phyloP scores from a whole-genome alignment of 1,139 yeast genomes.

The Hanseniaspora sp. region DNA sequence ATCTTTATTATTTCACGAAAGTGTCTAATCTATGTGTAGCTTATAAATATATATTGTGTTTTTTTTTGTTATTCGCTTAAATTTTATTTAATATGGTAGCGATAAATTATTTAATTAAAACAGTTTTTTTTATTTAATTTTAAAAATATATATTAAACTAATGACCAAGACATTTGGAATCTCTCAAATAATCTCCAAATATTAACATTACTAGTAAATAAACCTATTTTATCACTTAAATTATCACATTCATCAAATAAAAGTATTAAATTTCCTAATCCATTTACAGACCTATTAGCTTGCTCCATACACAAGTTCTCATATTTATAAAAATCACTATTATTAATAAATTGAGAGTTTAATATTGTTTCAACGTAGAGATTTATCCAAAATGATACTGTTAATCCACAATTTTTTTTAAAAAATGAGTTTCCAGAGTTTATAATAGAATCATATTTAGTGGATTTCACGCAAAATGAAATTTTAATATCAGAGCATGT shows the following conservation, averaged over 20 bases:
- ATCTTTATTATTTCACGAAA: too few relatives aligned
- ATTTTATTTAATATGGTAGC: too few relatives aligned
- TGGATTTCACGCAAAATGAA: conserved; percentile 21
- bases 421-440: conserved; percentile 10
- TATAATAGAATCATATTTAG: conserved; percentile 18
- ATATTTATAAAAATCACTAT: neutral
- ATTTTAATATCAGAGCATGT: conserved; percentile 22
- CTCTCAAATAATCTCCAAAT: neutral
- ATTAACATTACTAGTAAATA: neutral
- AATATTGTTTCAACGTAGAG: neutral
- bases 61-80: too few relatives aligned
- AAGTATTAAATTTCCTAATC: too few relatives aligned
- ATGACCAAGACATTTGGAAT: neutral
- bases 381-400: conserved; percentile 4
- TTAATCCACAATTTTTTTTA: neutral
- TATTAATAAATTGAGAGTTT: too few relatives aligned
- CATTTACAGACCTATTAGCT: neutral
- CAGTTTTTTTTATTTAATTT: too few relatives aligned
- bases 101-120: too few relatives aligned
- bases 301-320: neutral
- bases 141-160: too few relatives aligned
- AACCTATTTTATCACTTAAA: conserved; percentile 2
- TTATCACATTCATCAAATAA: neutral
- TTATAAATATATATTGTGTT: too few relatives aligned
- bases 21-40: too few relatives aligned